phyloP scores from a whole-genome alignment of 2,329 filamentous ascomycete species.

The Beauveria sp. region DNA sequence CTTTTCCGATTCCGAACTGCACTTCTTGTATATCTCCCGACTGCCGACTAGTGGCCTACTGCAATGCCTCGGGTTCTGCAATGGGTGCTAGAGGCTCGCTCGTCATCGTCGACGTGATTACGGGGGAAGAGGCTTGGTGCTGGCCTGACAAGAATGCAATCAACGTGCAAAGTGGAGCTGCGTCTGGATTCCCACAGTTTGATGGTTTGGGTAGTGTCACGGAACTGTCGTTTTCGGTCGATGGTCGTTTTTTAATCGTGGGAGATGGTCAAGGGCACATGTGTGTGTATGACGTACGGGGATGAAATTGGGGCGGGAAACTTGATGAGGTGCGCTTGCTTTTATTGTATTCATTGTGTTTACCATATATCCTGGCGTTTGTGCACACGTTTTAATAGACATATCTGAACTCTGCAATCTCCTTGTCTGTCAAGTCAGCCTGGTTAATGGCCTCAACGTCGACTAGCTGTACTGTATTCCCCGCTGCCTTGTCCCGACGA shows the following conservation, averaged over 20 bases:
- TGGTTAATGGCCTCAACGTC: background rate
- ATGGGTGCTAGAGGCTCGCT: slow-evolving; percentile 26
- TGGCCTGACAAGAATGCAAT: slow-evolving; percentile 27
- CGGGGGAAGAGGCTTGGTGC: slow-evolving; percentile 29
- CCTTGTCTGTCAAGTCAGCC: slow-evolving; percentile 45
- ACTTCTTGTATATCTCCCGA: slow-evolving; percentile 32
- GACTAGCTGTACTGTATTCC: background rate
- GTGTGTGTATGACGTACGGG: slow-evolving; percentile 29
- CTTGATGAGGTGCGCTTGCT: background rate
- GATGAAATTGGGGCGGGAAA: background rate
- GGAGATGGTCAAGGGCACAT: slow-evolving; percentile 27
- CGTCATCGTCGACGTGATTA: slow-evolving; percentile 31
- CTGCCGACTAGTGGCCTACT: slow-evolving; percentile 34
- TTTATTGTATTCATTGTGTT: background rate
- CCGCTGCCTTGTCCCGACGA: slow-evolving; percentile 35
- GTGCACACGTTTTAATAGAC: slow-evolving; percentile 25
- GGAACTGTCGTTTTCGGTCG: slow-evolving; percentile 31
- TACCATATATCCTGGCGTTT: background rate
- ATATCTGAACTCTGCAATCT: slow-evolving; percentile 48
- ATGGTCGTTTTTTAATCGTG: slow-evolving; percentile 28
- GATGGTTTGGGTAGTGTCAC: slow-evolving; percentile 27
- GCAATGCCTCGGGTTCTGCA: slow-evolving; percentile 26
- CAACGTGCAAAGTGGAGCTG: slow-evolving; percentile 17
- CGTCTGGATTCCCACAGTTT: slow-evolving; percentile 23
- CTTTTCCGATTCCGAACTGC: slow-evolving; percentile 32